Evolutionary conservation across 192 early-diverging fungal genomes (phyloP), one percentile per base, ranked within the genome.

Genomic region (Chytriomyces confervae): DNA sequence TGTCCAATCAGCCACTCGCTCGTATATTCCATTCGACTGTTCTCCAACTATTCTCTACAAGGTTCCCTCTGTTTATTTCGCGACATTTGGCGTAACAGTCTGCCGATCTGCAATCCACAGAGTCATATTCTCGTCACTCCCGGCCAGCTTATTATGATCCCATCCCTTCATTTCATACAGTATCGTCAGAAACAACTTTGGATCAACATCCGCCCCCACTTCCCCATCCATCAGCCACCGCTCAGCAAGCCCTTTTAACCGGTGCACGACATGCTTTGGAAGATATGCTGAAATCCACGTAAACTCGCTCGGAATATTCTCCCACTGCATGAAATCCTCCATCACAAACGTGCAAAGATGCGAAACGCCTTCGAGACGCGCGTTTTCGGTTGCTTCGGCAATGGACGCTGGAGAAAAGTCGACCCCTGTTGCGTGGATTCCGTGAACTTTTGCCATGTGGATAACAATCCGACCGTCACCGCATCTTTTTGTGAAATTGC

Each of bases 221-320:
- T 13, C 50, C 5, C 9, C 23, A 70, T 24, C 44, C 9, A 47
- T 29, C 50, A 70, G 36, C 69, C 69, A 70, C 23, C 27, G 11
- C 36, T 70, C 69, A 16, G 53, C 47, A 13, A 70, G 10, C 8
- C 50, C 50, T 13, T 27, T 50, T 13, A 70, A 43, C 27, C 69
- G 10, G 6, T 7, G 13, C 69, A 70, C 8, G 49, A 70, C 18
- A 7, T 9, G 13, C 3, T 70, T 50, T 13, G 69, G 69, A 7
- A 70, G 8, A 70, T 70, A 70, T 3, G 69, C 69, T 23, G 69
- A 16, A 23, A 70, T 44, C 69, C 69, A 70, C 10, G 69, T 70
- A 43, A 24, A 70, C 45, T 70, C 49, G 7, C 7, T n/a, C n/a
- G 69, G 69, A 70, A 70, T 70, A 29, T 27, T 7, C 7, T 70